Evolutionary conservation across 495 filamentous ascomycete genomes (phyloP), one percentile per base, ranked within the genome.

Genomic region (Tetracladium setigerum): DNA sequence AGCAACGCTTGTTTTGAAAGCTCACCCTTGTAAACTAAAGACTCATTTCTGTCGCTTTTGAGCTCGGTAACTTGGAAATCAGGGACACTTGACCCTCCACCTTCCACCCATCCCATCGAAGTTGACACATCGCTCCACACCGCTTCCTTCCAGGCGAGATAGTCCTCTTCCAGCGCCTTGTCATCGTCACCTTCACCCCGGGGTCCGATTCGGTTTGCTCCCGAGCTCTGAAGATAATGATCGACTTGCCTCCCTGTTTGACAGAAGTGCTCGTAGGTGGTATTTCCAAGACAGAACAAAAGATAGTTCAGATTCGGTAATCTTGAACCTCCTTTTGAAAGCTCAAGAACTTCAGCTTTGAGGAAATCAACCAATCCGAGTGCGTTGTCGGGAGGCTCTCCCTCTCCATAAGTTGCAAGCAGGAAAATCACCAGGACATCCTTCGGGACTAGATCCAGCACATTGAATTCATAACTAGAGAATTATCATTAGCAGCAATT

Each of bases 371-470:
- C n/a, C n/a, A n/a, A 12, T 37, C 44, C 19, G n/a, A 41, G 49
- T n/a, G 55, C 46, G 40, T 67, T 67, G 40, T 67, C 62, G 33
- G 51, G 56, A 2, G 64, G 62, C 32, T 67, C 62, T 3, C 64
- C 64, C 38, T 67, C 64, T 16, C 64, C 61, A 38, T 57, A 65
- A 6, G 64, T 67, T 10, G 58, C 56, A 4, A 61, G 27, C 9
- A 65, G 30, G 44, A 65, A 65, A 17, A 62, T 53, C 5, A 50
- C 54, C 7, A 63, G 41, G 27, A 60, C 54, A 12, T 33, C 14
- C 17, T 47, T 24, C 7, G 54, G 44, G 8, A 65, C 37, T 10
- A 35, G 17, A 1, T 43, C 42, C 30, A 60, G 47, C 16, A 41
- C 55, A 5, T 59, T 54, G 4, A 47, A 41, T 32, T 63, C 62